Evolutionary conservation across 352 stramenopile species (phyloP), one percentile per base, ranked within the genome.

Genomic region (Aphanomyces stellatus): DNA sequence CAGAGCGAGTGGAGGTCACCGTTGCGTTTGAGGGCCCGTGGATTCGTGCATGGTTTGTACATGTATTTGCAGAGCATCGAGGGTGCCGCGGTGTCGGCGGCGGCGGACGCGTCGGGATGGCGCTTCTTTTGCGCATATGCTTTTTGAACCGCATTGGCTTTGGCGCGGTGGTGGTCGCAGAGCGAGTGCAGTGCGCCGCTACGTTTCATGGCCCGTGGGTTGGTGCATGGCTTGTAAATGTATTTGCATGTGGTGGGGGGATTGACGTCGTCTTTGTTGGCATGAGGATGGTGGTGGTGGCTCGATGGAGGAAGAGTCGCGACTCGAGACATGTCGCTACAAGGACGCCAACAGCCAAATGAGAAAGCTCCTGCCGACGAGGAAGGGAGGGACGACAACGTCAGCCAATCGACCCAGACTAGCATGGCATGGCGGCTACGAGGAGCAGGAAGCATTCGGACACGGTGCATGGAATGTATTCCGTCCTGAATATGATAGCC

Each of bases 1-100:
- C 85, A 94, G 42, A 94, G 75, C 56, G 83, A 92, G 70, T 92
- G 85, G 46, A 91, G 72, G 62, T 94, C 76, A 4, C 83, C 85
- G 66, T 94, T 94, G 71, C 85, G 82, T 75, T 94, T 94, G 57
- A 81, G 87, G 42, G 83, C 83, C 55, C 85, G 81, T 37, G 79
- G 80, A 71, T 94, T 90, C 8, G 74, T 78, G 72, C 85, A 94
- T 74, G 53, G 53, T 34, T 62, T 62, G 74, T 79, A 85, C n/a
- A 76, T 77, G 65, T 90, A 90, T 33, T 76, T 77, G 46, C 81
- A 90, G 7, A 30, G 11, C 11, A 61, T 56, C 8, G 17, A 8
- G 8, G 37, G 8, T 8, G 8, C 37, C 8, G 37, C 8, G 8
- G 37, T 17, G 8, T 8, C 8, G 17, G 37, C 8, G 3, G 49